Conservation (phyloP, 2,329 filamentous ascomycete genomes). For the Botryotinia globosa region DNA sequence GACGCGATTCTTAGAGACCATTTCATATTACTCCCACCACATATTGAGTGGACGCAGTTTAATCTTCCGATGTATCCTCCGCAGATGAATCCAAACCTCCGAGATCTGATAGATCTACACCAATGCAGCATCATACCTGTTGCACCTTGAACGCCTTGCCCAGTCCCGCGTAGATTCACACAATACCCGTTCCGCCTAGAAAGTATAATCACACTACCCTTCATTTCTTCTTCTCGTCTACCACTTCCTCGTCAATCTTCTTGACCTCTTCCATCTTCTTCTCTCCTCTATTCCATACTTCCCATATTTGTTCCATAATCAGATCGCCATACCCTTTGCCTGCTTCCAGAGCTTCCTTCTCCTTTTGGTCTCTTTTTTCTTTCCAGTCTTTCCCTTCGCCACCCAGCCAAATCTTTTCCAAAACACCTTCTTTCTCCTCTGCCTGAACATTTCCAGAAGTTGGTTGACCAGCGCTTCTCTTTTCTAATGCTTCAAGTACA, state of each 20-base stretch:
- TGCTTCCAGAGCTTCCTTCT: conserved; percentile 38
- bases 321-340: conserved; percentile 43
- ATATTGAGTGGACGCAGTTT: not conserved
- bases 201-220: conserved; percentile 3
- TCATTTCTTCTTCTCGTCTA: conserved; percentile 23
- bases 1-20: not conserved
- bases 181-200: not conserved
- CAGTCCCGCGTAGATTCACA: not conserved
- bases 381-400: conserved; percentile 45
- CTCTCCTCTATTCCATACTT: conserved; percentile 47
- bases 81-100: not conserved
- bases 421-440: conserved; percentile 30
- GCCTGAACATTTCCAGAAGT: conserved; percentile 23
- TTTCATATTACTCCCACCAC: not conserved
- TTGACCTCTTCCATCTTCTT: conserved; percentile 38
- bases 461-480: conserved; percentile 19
- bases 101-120: not conserved
- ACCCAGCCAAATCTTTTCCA: conserved; percentile 58
- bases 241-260: conserved; percentile 28
- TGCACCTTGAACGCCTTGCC: not conserved
- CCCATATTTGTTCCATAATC: conserved; percentile 47
- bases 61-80: not conserved
- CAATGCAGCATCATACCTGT: not conserved
- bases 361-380: conserved; percentile 37
- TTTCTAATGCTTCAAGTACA: conserved; percentile 13